A percentile compares a stretch with the other conserved stretches of the same genome.
Conservation (phyloP, 352 stramenopile genomes). For the Phytophthora niederhauseri region DNA sequence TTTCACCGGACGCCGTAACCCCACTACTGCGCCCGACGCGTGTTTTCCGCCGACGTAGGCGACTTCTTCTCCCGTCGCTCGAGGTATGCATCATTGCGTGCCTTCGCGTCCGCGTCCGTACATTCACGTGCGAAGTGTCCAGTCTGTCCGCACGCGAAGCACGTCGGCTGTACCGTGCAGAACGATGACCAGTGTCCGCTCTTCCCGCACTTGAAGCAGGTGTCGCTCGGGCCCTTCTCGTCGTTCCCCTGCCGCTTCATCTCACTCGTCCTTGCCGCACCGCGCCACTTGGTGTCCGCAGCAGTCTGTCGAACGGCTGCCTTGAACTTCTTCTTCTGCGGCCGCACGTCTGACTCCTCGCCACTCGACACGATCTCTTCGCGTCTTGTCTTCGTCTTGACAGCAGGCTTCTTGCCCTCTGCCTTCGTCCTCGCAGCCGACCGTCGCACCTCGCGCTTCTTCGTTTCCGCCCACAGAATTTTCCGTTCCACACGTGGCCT, state of each 20-base stretch:
- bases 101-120: neutral
- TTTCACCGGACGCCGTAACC: neutral
- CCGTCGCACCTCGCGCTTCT: too few species aligned
- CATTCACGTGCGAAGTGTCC: neutral
- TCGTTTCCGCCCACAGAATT: too few species aligned
- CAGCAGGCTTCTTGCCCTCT: neutral
- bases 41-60: neutral
- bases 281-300: neutral
- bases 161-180: neutral
- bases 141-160: neutral
- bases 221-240: neutral
- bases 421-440: neutral
- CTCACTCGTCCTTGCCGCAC: neutral
- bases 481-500: too few species aligned
- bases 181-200: neutral
- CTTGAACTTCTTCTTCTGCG: neutral
- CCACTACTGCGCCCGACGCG: neutral
- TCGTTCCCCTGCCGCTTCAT: neutral
- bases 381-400: neutral
- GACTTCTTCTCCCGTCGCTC: neutral
- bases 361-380: neutral
- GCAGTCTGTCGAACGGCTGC: neutral
- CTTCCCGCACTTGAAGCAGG: neutral
- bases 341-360: neutral
- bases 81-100: neutral